Conservation (phyloP, 225 moss, liverwort and hornwort genomes). For the Physcomitrellopsis africana region DNA sequence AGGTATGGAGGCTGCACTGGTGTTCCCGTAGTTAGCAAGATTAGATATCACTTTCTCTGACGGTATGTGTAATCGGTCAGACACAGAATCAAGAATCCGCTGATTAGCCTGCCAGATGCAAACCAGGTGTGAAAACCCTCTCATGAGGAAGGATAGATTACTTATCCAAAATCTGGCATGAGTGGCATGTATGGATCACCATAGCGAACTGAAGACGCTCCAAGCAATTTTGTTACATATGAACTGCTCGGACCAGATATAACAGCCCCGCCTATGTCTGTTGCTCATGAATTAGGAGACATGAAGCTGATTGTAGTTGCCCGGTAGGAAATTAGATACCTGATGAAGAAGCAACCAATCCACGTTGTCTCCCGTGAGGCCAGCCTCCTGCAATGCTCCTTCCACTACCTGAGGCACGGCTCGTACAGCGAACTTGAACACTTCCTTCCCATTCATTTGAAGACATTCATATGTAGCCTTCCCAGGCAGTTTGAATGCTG, state of each 20-base stretch:
- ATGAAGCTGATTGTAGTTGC: background rate
- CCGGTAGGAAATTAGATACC: constrained; percentile 38
- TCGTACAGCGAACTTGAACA: constrained; percentile 85
- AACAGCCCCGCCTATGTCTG: background rate
- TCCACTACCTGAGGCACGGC: constrained; percentile 93
- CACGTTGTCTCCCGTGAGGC: constrained; percentile 74
- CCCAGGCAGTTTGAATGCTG: constrained; percentile 52
- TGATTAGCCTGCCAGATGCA: constrained; percentile 80
- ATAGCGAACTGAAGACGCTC: background rate
- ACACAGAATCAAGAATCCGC: constrained; percentile 90
- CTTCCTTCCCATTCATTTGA: constrained; percentile 98
- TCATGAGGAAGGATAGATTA: background rate
- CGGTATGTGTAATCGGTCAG: constrained; percentile 84
- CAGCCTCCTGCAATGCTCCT: constrained; percentile 91
- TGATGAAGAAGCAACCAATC: constrained; percentile 98
- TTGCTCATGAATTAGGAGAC: background rate
- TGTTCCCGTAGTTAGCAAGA: constrained; percentile 91
- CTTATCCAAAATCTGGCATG: no score
- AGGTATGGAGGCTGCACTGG: constrained; percentile 98
- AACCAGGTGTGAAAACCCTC: background rate
- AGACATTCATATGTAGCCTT: constrained; percentile 69
- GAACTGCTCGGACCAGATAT: background rate
- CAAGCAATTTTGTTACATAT: background rate
- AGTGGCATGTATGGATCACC: no score
- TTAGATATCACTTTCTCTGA: constrained; percentile 88